Conservation (phyloP, 2,329 filamentous ascomycete genomes). For the Penicillium expansum region DNA sequence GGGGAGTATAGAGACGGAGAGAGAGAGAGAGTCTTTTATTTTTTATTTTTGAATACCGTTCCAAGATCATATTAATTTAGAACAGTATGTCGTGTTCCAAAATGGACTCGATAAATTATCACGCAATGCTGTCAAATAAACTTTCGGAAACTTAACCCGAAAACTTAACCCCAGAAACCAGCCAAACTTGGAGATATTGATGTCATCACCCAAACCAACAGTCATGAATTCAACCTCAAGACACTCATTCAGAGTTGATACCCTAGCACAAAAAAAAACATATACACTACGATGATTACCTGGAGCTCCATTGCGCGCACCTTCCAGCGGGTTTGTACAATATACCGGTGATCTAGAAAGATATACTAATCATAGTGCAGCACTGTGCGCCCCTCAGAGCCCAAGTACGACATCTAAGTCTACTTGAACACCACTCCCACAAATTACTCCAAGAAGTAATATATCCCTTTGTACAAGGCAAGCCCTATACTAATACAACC, state of each 20-base stretch:
- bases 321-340: neutral
- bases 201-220: conserved; percentile 2
- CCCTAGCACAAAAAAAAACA: neutral
- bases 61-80: neutral
- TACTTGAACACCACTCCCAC: conserved; percentile 4
- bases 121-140: neutral
- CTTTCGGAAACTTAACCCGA: conserved; percentile 4
- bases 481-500: neutral
- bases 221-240: neutral
- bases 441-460: conserved; percentile 2
- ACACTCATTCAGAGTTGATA: neutral
- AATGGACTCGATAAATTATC: neutral
- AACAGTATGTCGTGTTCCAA: neutral
- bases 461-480: neutral
- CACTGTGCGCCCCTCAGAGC: neutral
- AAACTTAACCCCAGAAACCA: neutral
- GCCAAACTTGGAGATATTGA: neutral
- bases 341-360: neutral
- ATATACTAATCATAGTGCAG: neutral
- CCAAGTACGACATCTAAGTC: neutral
- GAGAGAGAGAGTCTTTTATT: too few species aligned
- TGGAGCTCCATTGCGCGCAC: neutral
- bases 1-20: too few species aligned
- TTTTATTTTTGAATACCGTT: too few species aligned
- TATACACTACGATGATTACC: conserved; percentile 1